Conservation (phyloP, 305 asterid species). For the Fraxinus baroniana region DNA sequence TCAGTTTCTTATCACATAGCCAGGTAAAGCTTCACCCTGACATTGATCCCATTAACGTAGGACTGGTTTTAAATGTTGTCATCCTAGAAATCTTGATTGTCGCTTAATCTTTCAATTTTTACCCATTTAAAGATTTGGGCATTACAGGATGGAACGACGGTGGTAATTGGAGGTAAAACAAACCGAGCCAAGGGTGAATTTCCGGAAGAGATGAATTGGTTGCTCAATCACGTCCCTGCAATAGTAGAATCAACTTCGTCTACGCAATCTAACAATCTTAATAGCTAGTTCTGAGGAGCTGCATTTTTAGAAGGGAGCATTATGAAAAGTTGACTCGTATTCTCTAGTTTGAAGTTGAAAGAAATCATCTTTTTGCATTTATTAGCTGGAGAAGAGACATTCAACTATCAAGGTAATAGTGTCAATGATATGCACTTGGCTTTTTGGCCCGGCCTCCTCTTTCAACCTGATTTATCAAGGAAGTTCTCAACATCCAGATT, state of each 20-base stretch:
- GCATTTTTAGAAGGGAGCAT: neutral
- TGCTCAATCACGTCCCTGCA: constrained; percentile 69
- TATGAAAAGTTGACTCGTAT: neutral
- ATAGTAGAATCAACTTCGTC: constrained; percentile 37
- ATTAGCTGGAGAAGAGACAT: neutral
- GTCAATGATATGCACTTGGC: neutral
- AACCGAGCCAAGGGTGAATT: constrained; percentile 76
- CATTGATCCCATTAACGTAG: neutral
- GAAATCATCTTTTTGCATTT: neutral
- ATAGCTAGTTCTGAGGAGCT: constrained; percentile 21
- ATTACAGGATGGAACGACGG: constrained; percentile 71
- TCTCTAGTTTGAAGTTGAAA: constrained; percentile 1
- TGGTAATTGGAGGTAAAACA: constrained; percentile 77
- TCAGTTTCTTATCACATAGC: constrained; percentile 76
- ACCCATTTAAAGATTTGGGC: constrained; percentile 70
- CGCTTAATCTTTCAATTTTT: constrained; percentile 8
- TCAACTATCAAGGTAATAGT: neutral
- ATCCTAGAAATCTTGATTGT: neutral
- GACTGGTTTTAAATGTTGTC: neutral
- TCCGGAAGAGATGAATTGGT: constrained; percentile 57
- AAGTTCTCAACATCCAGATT: neutral
- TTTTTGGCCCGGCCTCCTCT: neutral
- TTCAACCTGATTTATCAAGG: neutral
- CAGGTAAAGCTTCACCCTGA: constrained; percentile 45
- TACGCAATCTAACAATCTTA: constrained; percentile 21